Conservation (phyloP, 225 moss, liverwort and hornwort genomes). For the Rhytidiadelphus loreus region DNA sequence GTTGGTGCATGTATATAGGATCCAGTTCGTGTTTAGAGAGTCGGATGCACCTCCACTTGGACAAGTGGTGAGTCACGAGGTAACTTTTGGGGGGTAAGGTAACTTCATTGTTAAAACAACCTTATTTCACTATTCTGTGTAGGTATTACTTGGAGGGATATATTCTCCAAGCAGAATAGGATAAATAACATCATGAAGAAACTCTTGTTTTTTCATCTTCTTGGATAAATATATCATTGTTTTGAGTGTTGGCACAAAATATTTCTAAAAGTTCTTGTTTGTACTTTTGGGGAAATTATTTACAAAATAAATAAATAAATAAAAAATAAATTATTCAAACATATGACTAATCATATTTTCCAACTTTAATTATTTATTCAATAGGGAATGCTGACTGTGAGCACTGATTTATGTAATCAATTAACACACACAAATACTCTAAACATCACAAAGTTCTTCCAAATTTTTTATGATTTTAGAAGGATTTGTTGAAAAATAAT, state of each 20-base stretch:
- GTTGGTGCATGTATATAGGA: too few species aligned
- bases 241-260: neutral
- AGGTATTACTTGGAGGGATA: neutral
- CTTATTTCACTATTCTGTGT: too few species aligned
- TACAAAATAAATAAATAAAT: neutral
- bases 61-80: too few species aligned
- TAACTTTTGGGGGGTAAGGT: too few species aligned
- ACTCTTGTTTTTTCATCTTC: neutral
- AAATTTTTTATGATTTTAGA: neutral
- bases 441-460: neutral
- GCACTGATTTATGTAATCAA: accelerated
- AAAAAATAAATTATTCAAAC: neutral
- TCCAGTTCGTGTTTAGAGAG: too few species aligned
- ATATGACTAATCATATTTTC: neutral
- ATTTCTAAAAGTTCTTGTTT: too few species aligned
- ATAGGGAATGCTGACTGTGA: accelerated
- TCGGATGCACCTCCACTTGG: too few species aligned
- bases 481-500: neutral
- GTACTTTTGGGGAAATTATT: accelerated
- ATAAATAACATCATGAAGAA: neutral
- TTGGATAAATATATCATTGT: accelerated
- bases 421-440: neutral
- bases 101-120: too few species aligned
- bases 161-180: neutral
- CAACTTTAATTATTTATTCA: neutral